Evolutionary conservation across 1,284 basidiomycete genomes (phyloP).

Genomic region (Earliella scabrosa): DNA sequence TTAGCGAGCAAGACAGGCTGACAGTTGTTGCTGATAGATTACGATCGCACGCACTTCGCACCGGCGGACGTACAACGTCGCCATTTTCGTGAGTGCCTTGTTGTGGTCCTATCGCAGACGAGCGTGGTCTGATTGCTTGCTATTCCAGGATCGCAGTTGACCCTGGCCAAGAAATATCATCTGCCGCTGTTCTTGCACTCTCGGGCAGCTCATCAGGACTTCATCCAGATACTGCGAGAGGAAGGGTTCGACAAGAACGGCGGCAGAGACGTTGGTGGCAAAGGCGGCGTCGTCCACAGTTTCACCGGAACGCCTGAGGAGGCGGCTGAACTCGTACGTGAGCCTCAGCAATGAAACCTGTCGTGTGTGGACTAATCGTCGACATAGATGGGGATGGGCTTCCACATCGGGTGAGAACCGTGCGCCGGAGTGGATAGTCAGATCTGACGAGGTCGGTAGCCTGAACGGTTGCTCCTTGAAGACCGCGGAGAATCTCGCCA

Average conservation of each 20-base stretch:
- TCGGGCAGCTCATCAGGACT: slow-evolving; percentile 75
- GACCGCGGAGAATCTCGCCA: slow-evolving; percentile 72
- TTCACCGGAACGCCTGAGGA: slow-evolving; percentile 81
- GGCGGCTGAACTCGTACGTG: slow-evolving; percentile 68
- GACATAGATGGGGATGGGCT: slow-evolving; percentile 68
- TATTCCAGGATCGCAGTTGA: slow-evolving; percentile 57
- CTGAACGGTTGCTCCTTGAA: slow-evolving; percentile 89
- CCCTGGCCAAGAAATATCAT: slow-evolving; percentile 71
- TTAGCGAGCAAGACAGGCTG: neutral
- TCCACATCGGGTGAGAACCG: slow-evolving; percentile 63
- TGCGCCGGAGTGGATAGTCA: no score
- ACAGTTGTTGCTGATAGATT: slow-evolving; percentile 57
- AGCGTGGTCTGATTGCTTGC: no score
- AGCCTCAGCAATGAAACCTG: neutral
- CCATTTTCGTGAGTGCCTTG: slow-evolving; percentile 69
- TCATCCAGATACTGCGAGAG: slow-evolving; percentile 69
- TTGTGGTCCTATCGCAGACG: no score
- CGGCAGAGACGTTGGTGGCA: slow-evolving; percentile 55
- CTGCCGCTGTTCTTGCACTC: slow-evolving; percentile 90
- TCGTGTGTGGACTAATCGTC: slow-evolving; percentile 7
- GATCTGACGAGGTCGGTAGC: no score
- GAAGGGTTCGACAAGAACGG: slow-evolving; percentile 68
- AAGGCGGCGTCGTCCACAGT: slow-evolving; percentile 85
- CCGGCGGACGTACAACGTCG: slow-evolving; percentile 64
- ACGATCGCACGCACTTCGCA: slow-evolving; percentile 82